phyloP scores from a whole-genome alignment of 441 rosid species.

The Erysimum cheiri region DNA sequence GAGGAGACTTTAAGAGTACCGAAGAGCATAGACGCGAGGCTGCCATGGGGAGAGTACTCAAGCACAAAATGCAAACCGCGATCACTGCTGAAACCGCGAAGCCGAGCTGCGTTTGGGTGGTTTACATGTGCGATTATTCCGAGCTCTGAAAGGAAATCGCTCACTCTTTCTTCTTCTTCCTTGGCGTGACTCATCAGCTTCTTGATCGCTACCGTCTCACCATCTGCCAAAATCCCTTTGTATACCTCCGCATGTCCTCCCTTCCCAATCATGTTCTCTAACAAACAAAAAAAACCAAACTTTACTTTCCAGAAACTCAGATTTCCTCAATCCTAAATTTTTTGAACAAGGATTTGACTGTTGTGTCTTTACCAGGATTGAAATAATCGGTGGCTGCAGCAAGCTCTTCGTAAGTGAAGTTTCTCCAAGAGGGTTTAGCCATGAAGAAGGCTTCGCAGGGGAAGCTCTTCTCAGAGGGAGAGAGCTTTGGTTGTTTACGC shows the following conservation, averaged over 20 bases:
- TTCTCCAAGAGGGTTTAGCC: conserved; percentile 76
- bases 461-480: conserved; percentile 41
- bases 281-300: conserved; percentile 21
- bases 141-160: conserved; percentile 84
- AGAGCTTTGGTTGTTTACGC: conserved; percentile 51
- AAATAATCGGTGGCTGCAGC: conserved; percentile 76
- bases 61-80: conserved; percentile 80
- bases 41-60: conserved; percentile 70
- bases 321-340: not conserved
- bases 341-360: not conserved
- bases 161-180: conserved; percentile 59
- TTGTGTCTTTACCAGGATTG: conserved; percentile 56
- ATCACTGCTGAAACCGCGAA: conserved; percentile 81
- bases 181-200: conserved; percentile 59
- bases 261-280: conserved; percentile 82
- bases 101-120: conserved; percentile 78
- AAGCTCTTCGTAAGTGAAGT: conserved; percentile 69
- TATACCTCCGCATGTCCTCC: conserved; percentile 93
- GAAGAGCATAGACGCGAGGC: conserved; percentile 73
- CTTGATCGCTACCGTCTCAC: conserved; percentile 84
- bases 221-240: conserved; percentile 69
- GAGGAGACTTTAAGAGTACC: conserved; percentile 48
- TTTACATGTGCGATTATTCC: conserved; percentile 88
- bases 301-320: conserved; percentile 1
- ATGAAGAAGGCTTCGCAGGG: conserved; percentile 43